A percentile compares a stretch with the other conserved stretches of the same genome.
Evolutionary conservation across 129 eudicot species (phyloP).

Genomic region (Artemisia tridentata): DNA sequence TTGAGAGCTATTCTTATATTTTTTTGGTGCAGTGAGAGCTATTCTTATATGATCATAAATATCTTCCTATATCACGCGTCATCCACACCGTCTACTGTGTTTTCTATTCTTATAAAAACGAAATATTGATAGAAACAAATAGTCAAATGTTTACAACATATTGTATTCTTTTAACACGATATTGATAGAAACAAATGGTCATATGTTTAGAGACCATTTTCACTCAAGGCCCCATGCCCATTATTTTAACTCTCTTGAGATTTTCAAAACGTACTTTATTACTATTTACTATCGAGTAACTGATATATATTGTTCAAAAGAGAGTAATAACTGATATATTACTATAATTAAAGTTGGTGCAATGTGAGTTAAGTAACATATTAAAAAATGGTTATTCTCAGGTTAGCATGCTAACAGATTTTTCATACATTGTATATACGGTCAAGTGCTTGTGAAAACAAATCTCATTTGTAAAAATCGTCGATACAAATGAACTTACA

Average conservation of each 20-base stretch:
- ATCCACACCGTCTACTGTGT: too few relatives aligned
- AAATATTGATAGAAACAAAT: neutral
- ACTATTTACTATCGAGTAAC: neutral
- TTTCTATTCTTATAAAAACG: neutral
- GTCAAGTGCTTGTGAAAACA: too few relatives aligned
- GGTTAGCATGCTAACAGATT: too few relatives aligned
- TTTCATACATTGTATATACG: too few relatives aligned
- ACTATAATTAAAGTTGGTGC: neutral
- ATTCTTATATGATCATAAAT: too few relatives aligned
- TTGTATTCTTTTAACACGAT: slow-evolving; percentile 12
- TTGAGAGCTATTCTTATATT: too few relatives aligned
- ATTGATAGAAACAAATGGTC: slow-evolving; percentile 8
- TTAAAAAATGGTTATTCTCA: too few relatives aligned
- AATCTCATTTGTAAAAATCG: too few relatives aligned
- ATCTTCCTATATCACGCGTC: too few relatives aligned
- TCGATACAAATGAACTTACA: too few relatives aligned
- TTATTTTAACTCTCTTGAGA: slow-evolving; percentile 16
- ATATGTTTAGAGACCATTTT: slow-evolving; percentile 12
- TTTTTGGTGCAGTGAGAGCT: too few relatives aligned
- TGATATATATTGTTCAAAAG: too few relatives aligned
- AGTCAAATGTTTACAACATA: slow-evolving; percentile 1
- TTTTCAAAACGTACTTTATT: neutral
- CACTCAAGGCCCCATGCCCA: slow-evolving; percentile 11
- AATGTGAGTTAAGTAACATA: neutral
- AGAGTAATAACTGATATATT: neutral